These are phyloP conservation scores for Halophytophthora polymorphica DNA, from an alignment of 352 stramenopile species.

Conservation along the genomic window DNA sequence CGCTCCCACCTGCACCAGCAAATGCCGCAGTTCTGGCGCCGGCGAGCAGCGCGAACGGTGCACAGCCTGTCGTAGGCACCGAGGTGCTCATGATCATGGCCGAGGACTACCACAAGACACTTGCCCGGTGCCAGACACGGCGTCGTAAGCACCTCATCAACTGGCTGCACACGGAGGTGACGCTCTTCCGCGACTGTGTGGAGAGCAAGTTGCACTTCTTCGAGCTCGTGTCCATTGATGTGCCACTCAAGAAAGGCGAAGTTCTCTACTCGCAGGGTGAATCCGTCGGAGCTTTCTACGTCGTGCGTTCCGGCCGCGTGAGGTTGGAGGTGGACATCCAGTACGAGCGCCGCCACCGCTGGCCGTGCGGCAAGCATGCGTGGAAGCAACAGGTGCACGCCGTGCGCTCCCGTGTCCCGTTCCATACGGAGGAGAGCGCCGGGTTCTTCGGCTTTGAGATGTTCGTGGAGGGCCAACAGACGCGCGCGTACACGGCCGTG, in stretches of 20 bases:
- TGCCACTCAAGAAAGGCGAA: constrained; percentile 54
- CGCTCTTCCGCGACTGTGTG: constrained; percentile 65
- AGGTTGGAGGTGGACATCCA: constrained; percentile 65
- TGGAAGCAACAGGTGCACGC: constrained; percentile 60
- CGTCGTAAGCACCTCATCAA: constrained; percentile 63
- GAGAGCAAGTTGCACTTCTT: constrained; percentile 79
- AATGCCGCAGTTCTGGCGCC: constrained; percentile 4
- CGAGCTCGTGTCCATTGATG: constrained; percentile 71
- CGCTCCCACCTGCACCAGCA: constrained; percentile 5
- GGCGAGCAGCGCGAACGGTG: constrained; percentile 1
- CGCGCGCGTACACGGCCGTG: constrained; percentile 51
- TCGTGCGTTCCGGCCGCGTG: constrained; percentile 55
- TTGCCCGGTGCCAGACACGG: constrained; percentile 58
- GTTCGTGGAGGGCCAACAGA: constrained; percentile 54
- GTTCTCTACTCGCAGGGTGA: constrained; percentile 62
- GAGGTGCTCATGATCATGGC: constrained; percentile 69
- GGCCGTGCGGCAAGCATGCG: constrained; percentile 40
- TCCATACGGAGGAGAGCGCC: constrained; percentile 41
- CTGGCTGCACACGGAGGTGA: constrained; percentile 66
- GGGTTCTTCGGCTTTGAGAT: constrained; percentile 74
- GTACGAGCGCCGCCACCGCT: constrained; percentile 67
- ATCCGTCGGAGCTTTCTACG: constrained; percentile 61
- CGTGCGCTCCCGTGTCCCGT: constrained; percentile 46
- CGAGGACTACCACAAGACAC: constrained; percentile 70
- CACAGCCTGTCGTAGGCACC: constrained; percentile 22